Conservation (phyloP, 2,329 filamentous ascomycete genomes). For the Blastomyces parvus region DNA sequence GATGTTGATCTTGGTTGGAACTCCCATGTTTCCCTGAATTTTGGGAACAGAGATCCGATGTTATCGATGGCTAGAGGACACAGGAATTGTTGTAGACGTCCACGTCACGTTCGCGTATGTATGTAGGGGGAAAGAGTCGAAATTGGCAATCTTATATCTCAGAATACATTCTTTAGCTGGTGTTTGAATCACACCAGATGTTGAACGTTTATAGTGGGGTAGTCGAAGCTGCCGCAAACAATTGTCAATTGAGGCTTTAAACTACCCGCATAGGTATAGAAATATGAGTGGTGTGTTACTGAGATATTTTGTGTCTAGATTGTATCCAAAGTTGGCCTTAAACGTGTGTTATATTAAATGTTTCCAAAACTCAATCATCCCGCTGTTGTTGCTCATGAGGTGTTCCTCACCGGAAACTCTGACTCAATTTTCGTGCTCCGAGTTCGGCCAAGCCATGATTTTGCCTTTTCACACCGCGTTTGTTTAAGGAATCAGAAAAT, state of each 20-base stretch:
- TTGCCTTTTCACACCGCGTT: background rate
- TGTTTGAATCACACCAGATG: background rate
- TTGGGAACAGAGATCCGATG: background rate
- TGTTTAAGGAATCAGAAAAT: background rate
- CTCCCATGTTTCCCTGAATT: conserved; percentile 11
- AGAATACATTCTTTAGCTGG: conserved; percentile 12
- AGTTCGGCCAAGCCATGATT: background rate
- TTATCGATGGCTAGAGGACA: background rate
- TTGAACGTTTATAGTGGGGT: background rate
- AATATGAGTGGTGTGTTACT: background rate
- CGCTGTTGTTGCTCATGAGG: background rate
- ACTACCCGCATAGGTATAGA: background rate
- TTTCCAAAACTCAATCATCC: background rate
- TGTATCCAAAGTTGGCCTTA: background rate
- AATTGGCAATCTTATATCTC: background rate
- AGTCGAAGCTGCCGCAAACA: background rate
- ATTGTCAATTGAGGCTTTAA: background rate
- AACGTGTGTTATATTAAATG: background rate
- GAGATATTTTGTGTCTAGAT: background rate
- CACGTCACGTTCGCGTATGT: background rate
- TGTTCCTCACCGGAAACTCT: background rate
- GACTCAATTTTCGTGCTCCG: conserved; percentile 3
- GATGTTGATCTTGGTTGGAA: conserved; percentile 61
- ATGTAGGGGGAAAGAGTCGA: background rate
- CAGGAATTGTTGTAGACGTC: background rate